Percentiles rank a stretch among this genome's conserved stretches.
Evolutionary conservation across 305 asterid species (phyloP).

Genomic region (Fraxinus paxiana): DNA sequence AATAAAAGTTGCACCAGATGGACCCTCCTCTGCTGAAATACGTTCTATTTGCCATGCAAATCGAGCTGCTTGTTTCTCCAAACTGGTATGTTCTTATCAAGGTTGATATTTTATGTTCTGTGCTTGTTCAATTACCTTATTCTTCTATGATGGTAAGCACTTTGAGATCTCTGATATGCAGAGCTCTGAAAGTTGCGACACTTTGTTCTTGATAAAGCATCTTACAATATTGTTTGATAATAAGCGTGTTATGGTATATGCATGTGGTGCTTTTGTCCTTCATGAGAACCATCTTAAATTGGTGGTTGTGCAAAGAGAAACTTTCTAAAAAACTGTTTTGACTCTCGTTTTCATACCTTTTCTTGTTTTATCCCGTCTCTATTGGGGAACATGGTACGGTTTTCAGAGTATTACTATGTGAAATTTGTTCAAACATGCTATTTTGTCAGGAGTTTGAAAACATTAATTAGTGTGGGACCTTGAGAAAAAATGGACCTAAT

Average conservation of each 20-base stretch:
- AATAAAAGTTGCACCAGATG: slow-evolving; percentile 57
- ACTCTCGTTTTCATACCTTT: not conserved
- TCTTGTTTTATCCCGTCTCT: not conserved
- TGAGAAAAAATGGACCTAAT: not conserved
- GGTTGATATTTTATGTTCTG: not conserved
- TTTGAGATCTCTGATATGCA: not conserved
- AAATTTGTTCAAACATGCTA: not conserved
- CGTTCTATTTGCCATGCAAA: slow-evolving; percentile 76
- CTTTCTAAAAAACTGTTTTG: not conserved
- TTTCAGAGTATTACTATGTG: not conserved
- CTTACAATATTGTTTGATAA: not conserved
- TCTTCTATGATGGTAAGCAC: not conserved
- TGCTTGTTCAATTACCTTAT: slow-evolving; percentile 5
- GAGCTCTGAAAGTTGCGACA: not conserved
- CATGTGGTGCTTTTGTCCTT: not conserved
- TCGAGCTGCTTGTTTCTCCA: slow-evolving; percentile 82
- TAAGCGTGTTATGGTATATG: not conserved
- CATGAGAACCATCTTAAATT: not conserved
- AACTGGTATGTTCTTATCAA: slow-evolving; percentile 54
- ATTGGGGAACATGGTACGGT: not conserved
- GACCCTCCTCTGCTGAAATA: slow-evolving; percentile 55
- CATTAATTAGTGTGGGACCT: not conserved
- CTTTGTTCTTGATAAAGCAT: slow-evolving; percentile 3
- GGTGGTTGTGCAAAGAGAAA: not conserved
- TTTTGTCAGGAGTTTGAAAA: not conserved